phyloP scores from a whole-genome alignment of 2,329 filamentous ascomycete genomes.

The Trichoderma lentiforme region DNA sequence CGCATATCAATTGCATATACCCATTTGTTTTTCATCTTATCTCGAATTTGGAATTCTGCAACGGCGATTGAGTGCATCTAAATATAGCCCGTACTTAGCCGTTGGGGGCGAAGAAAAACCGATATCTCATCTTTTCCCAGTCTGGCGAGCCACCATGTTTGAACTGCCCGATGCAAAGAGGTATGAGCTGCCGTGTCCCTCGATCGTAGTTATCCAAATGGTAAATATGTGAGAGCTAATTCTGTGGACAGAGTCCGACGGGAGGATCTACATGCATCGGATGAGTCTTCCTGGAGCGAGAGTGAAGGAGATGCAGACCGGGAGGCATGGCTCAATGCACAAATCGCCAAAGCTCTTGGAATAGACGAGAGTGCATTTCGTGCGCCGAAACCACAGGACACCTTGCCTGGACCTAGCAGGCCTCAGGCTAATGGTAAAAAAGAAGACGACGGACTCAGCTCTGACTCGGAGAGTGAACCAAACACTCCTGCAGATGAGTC shows the following conservation, averaged over 20 bases:
- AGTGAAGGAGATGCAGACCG: slow-evolving; percentile 36
- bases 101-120: background rate
- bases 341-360: slow-evolving; percentile 46
- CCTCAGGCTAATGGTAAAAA: background rate
- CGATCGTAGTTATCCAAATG: background rate
- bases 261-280: slow-evolving; percentile 47
- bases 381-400: slow-evolving; percentile 15
- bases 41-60: background rate
- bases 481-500: slow-evolving; percentile 5
- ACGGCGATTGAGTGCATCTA: background rate
- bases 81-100: background rate
- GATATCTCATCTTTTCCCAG: background rate
- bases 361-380: slow-evolving; percentile 27
- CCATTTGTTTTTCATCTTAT: background rate
- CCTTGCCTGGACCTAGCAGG: background rate
- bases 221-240: background rate
- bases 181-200: slow-evolving; percentile 28
- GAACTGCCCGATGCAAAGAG: slow-evolving; percentile 51
- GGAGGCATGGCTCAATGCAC: slow-evolving; percentile 45
- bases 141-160: slow-evolving; percentile 41
- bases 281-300: slow-evolving; percentile 26
- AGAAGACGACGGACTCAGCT: background rate
- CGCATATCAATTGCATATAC: background rate
- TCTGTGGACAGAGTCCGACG: slow-evolving; percentile 47
- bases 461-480: background rate